Conservation (phyloP, 345 rosid genomes). For the Salix caprea region DNA sequence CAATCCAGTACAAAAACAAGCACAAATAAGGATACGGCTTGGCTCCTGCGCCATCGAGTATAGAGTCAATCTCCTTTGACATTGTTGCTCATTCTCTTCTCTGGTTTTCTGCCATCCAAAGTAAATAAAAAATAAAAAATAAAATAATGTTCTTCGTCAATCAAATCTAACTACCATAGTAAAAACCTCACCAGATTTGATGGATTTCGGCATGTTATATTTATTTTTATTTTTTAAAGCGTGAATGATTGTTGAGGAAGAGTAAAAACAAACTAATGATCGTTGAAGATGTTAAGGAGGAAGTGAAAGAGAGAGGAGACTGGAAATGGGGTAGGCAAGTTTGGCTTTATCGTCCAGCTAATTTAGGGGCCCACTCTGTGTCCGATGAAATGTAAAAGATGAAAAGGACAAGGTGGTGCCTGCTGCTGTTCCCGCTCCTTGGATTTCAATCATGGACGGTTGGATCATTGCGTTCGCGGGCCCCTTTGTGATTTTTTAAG, state of each 20-base stretch:
- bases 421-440: constrained; percentile 3
- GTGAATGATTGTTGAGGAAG: no score
- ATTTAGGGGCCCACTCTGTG: constrained; percentile 5
- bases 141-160: no score
- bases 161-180: no score
- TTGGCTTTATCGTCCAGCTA: constrained; percentile 18
- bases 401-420: neutral
- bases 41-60: constrained; percentile 53
- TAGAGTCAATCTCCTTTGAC: constrained; percentile 51
- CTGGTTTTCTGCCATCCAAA: neutral
- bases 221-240: no score
- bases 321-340: neutral
- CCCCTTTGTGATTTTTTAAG: no score
- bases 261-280: no score
- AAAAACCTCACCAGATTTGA: no score
- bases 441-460: neutral
- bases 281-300: neutral
- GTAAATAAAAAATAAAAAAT: no score
- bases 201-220: no score
- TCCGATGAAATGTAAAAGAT: neutral
- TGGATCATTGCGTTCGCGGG: no score
- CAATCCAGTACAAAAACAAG: neutral
- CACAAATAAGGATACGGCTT: constrained; percentile 41
- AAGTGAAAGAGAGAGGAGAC: neutral
- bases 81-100: constrained; percentile 21